Percentiles rank a stretch among this genome's conserved stretches.
Conservation (phyloP, 306 rosid genomes). For the Castanopsis chinensis region DNA sequence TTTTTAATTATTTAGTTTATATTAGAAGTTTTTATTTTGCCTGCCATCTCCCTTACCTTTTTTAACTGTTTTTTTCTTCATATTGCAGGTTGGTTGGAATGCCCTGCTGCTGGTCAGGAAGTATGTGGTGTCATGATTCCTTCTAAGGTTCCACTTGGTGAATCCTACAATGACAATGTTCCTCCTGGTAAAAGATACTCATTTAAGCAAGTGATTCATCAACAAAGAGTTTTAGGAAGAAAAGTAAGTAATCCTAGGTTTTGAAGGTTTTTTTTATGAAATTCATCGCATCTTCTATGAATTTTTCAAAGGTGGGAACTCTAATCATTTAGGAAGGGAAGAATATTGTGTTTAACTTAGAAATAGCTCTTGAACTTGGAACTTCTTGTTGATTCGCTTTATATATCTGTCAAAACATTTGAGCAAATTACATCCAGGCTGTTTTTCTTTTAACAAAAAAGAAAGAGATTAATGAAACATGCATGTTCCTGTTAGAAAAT, state of each 20-base stretch:
- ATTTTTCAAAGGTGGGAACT: background rate
- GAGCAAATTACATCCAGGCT: background rate
- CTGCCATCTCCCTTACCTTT: background rate
- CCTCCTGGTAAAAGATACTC: conserved; percentile 98
- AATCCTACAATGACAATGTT: conserved; percentile 70
- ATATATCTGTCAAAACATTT: background rate
- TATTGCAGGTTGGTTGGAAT: conserved; percentile 92
- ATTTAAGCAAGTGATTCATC: conserved; percentile 96
- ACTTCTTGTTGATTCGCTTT: background rate
- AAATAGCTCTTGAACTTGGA: background rate
- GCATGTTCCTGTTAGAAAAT: background rate
- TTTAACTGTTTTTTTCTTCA: conserved; percentile 16
- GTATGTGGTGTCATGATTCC: conserved; percentile 70
- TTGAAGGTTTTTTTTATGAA: background rate
- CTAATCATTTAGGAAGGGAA: background rate
- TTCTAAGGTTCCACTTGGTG: conserved; percentile 97
- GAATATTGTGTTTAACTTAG: background rate
- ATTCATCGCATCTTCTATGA: background rate
- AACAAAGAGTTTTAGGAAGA: conserved; percentile 87
- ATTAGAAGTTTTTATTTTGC: background rate
- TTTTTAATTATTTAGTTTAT: too few species aligned
- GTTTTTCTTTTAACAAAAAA: background rate
- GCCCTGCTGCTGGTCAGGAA: conserved; percentile 84
- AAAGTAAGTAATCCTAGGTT: conserved; percentile 52
- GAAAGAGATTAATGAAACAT: background rate